phyloP scores from a whole-genome alignment of 352 stramenopile species.

The Pythium oligandrum region DNA sequence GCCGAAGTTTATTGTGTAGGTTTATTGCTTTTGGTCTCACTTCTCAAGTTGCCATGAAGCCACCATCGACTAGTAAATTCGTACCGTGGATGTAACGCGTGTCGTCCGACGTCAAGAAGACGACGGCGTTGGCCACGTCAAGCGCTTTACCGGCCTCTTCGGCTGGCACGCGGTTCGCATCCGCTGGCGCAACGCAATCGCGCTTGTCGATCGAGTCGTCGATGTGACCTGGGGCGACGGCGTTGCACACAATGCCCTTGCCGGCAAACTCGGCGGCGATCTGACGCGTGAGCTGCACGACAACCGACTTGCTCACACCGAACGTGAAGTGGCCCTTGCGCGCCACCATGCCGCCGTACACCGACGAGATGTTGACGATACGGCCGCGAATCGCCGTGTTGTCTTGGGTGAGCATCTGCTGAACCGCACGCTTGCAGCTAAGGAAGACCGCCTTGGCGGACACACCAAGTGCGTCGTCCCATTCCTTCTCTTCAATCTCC shows the following conservation, averaged over 20 bases:
- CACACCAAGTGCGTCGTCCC: constrained; percentile 56
- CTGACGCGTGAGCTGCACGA: constrained; percentile 65
- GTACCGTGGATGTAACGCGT: constrained; percentile 57
- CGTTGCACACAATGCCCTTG: constrained; percentile 60
- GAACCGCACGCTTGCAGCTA: constrained; percentile 60
- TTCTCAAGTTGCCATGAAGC: constrained; percentile 43
- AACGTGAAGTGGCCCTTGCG: constrained; percentile 60
- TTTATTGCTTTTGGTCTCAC: too few relatives aligned
- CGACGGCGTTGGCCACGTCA: constrained; percentile 64
- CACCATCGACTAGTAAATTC: constrained; percentile 59
- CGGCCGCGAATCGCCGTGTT: constrained; percentile 44
- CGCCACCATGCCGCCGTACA: constrained; percentile 50
- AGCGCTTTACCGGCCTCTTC: constrained; percentile 51
- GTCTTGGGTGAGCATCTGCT: constrained; percentile 60
- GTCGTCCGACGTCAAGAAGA: constrained; percentile 61
- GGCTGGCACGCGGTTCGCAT: constrained; percentile 44
- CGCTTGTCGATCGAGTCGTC: constrained; percentile 57
- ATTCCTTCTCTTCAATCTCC: constrained; percentile 36
- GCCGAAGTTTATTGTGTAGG: too few relatives aligned
- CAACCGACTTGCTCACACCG: constrained; percentile 52
- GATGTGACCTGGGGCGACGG: constrained; percentile 51
- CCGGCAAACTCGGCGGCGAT: constrained; percentile 55
- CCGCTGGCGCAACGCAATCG: constrained; percentile 43
- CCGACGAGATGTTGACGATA: constrained; percentile 62
- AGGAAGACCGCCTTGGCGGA: constrained; percentile 62